Percentiles rank a stretch among this genome's conserved stretches.
Evolutionary conservation across 192 early-diverging fungal genomes (phyloP).

Genomic region (Coemansia reversa): DNA sequence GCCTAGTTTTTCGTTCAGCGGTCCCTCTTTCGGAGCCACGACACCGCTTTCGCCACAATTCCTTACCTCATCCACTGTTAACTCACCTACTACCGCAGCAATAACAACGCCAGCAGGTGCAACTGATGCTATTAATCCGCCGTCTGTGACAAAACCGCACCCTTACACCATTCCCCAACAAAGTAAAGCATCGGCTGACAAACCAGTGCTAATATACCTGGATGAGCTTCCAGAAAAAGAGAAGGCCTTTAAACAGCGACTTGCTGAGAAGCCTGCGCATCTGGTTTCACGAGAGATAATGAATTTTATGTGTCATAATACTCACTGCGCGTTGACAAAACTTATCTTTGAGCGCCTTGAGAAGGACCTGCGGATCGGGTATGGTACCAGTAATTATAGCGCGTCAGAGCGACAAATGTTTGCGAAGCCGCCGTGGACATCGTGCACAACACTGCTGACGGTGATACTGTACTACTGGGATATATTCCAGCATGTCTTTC

Average conservation of each 20-base stretch:
- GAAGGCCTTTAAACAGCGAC: neutral
- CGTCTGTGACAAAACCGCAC: neutral
- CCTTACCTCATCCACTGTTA: neutral
- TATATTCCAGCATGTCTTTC: conserved; percentile 18
- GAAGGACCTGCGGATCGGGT: conserved; percentile 4
- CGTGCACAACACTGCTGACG: conserved; percentile 35
- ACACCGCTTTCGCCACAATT: neutral
- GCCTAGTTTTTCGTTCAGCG: neutral
- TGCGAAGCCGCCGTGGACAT: conserved; percentile 35
- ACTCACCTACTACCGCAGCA: neutral
- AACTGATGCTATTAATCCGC: neutral
- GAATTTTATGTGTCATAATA: conserved; percentile 11
- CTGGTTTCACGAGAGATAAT: conserved; percentile 26
- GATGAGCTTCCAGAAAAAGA: conserved; percentile 19
- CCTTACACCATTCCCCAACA: neutral
- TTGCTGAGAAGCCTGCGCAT: conserved; percentile 13
- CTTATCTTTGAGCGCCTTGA: conserved; percentile 25
- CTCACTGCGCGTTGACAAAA: conserved; percentile 21
- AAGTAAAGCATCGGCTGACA: neutral
- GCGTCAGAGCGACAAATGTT: conserved; percentile 6
- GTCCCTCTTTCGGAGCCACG: neutral
- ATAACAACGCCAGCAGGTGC: neutral
- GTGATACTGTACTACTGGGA: conserved; percentile 32
- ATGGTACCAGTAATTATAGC: neutral
- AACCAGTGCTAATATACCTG: conserved; percentile 28